phyloP scores from a whole-genome alignment of 2,329 filamentous ascomycete genomes.

The Fusarium temperatum region DNA sequence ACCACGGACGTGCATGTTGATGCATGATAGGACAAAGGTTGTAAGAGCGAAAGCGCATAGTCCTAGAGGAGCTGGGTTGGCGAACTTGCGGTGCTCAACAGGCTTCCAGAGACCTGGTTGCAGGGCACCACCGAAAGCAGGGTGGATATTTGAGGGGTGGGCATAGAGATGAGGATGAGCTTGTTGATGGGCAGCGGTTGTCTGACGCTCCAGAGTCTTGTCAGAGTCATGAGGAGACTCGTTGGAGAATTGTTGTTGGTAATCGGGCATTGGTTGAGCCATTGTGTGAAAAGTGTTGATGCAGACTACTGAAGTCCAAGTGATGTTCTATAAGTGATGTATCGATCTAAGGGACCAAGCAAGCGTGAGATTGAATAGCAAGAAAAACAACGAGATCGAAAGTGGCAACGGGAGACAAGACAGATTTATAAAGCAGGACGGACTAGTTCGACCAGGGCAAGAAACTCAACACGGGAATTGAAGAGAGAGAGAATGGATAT shows the following conservation, averaged over 20 bases:
- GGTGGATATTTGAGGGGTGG: constrained; percentile 44
- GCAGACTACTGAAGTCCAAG: not conserved
- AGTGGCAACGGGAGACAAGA: constrained; percentile 25
- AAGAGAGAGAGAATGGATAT: constrained; percentile 16
- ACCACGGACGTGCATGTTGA: constrained; percentile 74
- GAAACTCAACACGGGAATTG: constrained; percentile 7
- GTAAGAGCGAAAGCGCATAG: constrained; percentile 83
- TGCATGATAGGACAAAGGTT: constrained; percentile 78
- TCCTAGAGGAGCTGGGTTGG: constrained; percentile 81
- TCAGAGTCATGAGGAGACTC: constrained; percentile 38
- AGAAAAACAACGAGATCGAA: not conserved
- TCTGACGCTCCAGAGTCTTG: constrained; percentile 38
- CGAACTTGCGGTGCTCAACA: constrained; percentile 74
- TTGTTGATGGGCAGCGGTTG: constrained; percentile 23
- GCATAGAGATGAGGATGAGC: constrained; percentile 42
- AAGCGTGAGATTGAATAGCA: not conserved
- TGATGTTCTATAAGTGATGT: not conserved
- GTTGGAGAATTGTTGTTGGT: constrained; percentile 12
- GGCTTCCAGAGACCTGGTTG: constrained; percentile 75
- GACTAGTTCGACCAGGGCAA: constrained; percentile 10
- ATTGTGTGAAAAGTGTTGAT: constrained; percentile 20
- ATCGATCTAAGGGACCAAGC: not conserved
- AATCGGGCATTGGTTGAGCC: constrained; percentile 28
- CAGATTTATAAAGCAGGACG: constrained; percentile 37
- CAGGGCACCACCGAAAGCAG: constrained; percentile 75